Evolutionary conservation across 139 green algal genomes (phyloP).

Genomic region (Picochlorum sp.): DNA sequence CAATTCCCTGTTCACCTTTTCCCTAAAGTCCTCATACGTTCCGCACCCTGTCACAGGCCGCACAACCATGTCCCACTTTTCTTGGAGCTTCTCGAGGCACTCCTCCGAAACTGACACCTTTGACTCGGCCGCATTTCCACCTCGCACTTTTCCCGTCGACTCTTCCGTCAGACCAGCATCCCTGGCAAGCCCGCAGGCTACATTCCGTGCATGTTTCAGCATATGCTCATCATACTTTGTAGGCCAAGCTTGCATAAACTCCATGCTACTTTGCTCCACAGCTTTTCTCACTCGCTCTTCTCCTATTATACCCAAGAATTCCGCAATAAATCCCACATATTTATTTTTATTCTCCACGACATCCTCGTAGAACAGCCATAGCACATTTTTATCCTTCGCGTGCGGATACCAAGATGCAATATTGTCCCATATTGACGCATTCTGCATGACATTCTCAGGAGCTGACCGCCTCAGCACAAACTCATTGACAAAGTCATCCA

Average conservation of each 20-base stretch:
- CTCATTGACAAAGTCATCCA: slow-evolving; percentile 22
- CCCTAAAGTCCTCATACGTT: slow-evolving; percentile 36
- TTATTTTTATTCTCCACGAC: slow-evolving; percentile 20
- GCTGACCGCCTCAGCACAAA: slow-evolving; percentile 22
- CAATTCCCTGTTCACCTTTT: slow-evolving; percentile 10
- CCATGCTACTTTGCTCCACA: slow-evolving; percentile 19
- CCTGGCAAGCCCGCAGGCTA: slow-evolving; percentile 1
- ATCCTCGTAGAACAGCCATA: slow-evolving; percentile 39
- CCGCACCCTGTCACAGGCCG: slow-evolving; percentile 9
- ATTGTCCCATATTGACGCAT: slow-evolving; percentile 19
- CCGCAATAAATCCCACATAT: slow-evolving; percentile 14
- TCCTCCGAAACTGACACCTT: neutral
- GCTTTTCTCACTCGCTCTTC: slow-evolving; percentile 17
- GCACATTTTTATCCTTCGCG: slow-evolving; percentile 17
- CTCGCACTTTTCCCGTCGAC: slow-evolving; percentile 8
- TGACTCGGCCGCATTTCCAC: neutral
- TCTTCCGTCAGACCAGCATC: slow-evolving; percentile 8
- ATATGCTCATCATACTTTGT: slow-evolving; percentile 31
- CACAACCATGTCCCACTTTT: slow-evolving; percentile 23
- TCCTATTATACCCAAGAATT: slow-evolving; percentile 18
- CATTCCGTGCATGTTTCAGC: slow-evolving; percentile 16
- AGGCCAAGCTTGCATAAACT: slow-evolving; percentile 16
- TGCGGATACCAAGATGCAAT: slow-evolving; percentile 29
- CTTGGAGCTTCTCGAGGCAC: slow-evolving; percentile 4
- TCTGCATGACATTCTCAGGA: slow-evolving; percentile 8